These are phyloP conservation scores for Yarrowia yakushimensis DNA, from an alignment of 805 yeast species.

Conservation along the genomic window DNA sequence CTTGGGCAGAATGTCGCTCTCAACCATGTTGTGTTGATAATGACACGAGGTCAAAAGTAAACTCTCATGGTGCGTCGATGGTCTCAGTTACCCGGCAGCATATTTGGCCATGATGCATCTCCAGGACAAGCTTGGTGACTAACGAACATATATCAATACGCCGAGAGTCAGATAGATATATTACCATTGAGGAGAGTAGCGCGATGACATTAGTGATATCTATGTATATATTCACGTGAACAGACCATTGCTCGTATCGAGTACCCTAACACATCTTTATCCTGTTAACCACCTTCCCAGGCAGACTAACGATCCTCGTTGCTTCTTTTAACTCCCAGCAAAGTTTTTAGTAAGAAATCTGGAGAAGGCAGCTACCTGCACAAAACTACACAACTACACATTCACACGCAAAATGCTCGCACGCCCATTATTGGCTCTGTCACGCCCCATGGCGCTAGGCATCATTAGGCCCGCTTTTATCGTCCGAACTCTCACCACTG, in stretches of 20 bases:
- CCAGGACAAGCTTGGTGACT: too few relatives aligned
- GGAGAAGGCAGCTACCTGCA: background rate
- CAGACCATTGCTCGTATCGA: background rate
- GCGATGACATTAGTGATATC: background rate
- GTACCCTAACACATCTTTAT: background rate
- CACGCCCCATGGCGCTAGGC: background rate
- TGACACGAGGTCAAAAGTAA: constrained; percentile 25
- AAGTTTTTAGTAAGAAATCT: constrained; percentile 19
- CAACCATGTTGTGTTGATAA: constrained; percentile 27
- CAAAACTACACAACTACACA: background rate
- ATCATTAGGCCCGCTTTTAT: background rate
- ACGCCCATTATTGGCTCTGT: constrained; percentile 12
- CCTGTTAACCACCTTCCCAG: background rate
- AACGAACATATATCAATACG: too few relatives aligned
- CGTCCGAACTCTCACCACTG: background rate
- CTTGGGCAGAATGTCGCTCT: constrained; percentile 40
- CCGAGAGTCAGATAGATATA: too few relatives aligned
- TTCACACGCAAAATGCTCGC: background rate
- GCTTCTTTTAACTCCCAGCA: constrained; percentile 21
- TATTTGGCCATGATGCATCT: background rate
- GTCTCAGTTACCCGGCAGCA: constrained; percentile 21
- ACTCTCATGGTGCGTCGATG: background rate
- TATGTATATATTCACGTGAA: background rate
- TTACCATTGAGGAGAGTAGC: too few relatives aligned
- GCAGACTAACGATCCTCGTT: background rate